phyloP scores from a whole-genome alignment of 2,329 filamentous ascomycete genomes.

The Trichophyton mentagrophytes region DNA sequence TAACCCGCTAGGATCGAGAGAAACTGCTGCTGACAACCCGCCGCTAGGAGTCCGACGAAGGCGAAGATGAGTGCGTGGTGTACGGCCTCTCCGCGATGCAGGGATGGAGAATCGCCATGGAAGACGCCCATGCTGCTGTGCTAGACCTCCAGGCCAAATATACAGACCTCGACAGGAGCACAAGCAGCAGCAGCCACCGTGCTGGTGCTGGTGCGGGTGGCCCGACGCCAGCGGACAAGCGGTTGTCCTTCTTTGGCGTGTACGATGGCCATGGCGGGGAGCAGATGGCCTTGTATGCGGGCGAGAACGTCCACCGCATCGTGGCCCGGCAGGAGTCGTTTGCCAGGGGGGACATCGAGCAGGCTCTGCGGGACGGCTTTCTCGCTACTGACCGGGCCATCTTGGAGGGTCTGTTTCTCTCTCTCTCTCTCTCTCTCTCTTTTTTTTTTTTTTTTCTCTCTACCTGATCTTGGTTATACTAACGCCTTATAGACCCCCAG shows the following conservation, averaged over 20 bases:
- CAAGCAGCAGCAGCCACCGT: not conserved
- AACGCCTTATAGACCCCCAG: conserved; percentile 57
- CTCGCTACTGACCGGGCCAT: conserved; percentile 92
- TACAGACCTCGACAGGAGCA: conserved; percentile 29
- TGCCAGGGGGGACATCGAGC: conserved; percentile 79
- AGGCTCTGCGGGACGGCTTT: conserved; percentile 94
- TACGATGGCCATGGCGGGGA: conserved; percentile 97
- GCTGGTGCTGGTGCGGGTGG: not conserved
- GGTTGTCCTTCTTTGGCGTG: conserved; percentile 91
- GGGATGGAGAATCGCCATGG: conserved; percentile 99
- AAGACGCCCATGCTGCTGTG: conserved; percentile 82
- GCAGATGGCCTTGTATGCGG: conserved; percentile 86
- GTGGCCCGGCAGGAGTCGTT: conserved; percentile 91
- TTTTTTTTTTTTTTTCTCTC: not conserved
- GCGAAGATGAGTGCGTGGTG: conserved; percentile 82
- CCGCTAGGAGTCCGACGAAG: conserved; percentile 53
- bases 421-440: not conserved
- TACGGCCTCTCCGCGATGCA: conserved; percentile 98
- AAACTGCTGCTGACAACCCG: not conserved
- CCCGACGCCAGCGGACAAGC: conserved; percentile 53
- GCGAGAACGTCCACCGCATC: conserved; percentile 87
- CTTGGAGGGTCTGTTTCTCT: conserved; percentile 59
- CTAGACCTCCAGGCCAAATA: conserved; percentile 66
- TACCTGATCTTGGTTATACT: not conserved
- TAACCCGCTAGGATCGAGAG: no score